Evolutionary conservation across 345 rosid species (phyloP), one percentile per base, ranked within the genome.

Genomic region (Anastatica hierochuntica): DNA sequence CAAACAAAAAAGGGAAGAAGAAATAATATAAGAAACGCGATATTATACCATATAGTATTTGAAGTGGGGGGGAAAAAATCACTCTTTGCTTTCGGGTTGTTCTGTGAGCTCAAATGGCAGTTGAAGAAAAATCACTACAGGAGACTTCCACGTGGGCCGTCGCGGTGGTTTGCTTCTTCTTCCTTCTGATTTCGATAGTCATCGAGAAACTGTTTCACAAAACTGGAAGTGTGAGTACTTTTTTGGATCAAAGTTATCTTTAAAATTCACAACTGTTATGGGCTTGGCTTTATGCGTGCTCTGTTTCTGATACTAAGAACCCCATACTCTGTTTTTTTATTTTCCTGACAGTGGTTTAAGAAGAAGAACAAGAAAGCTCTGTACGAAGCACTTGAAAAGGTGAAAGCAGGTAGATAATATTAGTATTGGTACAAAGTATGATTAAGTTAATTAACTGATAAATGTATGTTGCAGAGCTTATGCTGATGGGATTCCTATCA

Each of bases 401-500:
- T 92, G 36, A 92, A 92, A 70, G 82, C 88, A 58, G 97, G 97
- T 90, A 69, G 1, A 7, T 90, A 64, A 69, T 1, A 7, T 8
- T n/a, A 24, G 6, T 24, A 24, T 24, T 24, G 6, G 3, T 0
- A 29, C 2, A 0, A 57, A 20, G n/a, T n/a, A 40, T 31, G 17
- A 27, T 1, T 1, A 38, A 1, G n/a, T n/a, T n/a, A n/a, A n/a
- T n/a, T n/a, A n/a, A n/a, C n/a, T n/a, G n/a, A n/a, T n/a, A n/a
- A n/a, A n/a, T n/a, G n/a, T n/a, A n/a, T n/a, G n/a, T 44, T 56
- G 60, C 61, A 89, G 97, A 90, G 79, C 87, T 90, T 41, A 84
- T 90, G 90, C 54, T 90, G 24, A 38, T 90, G 74, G 97, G 97
- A 31, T 90, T 90, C 66, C 72, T 86, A 64, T 90, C 97, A 14